Conservation (phyloP, 768 basidiomycete species). For the Boletus speciosus region DNA sequence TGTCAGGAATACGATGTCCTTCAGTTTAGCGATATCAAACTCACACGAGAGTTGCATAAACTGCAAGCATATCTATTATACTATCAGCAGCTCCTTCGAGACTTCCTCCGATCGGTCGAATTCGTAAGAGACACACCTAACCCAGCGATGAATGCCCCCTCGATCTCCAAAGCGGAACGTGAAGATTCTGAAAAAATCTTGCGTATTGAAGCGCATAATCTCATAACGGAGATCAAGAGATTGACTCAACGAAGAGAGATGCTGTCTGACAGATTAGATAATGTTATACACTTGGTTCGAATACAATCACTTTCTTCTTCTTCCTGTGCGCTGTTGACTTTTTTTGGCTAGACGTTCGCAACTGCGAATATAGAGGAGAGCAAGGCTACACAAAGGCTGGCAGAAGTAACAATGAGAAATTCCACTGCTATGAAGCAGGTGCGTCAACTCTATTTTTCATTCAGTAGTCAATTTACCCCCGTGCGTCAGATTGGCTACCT, state of each 20-base stretch:
- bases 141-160: constrained; percentile 39
- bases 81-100: constrained; percentile 50
- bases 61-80: constrained; percentile 54
- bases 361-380: constrained; percentile 52
- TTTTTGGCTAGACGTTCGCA: constrained; percentile 45
- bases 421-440: constrained; percentile 22
- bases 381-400: constrained; percentile 4
- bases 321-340: neutral
- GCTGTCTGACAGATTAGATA: constrained; percentile 21
- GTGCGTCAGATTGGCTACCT: constrained; percentile 46
- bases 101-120: constrained; percentile 48
- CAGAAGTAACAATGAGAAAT: constrained; percentile 1
- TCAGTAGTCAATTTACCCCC: neutral
- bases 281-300: constrained; percentile 26
- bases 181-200: constrained; percentile 27
- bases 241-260: constrained; percentile 33
- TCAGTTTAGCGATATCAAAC: constrained; percentile 39
- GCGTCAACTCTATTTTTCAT: neutral
- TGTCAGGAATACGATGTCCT: constrained; percentile 46
- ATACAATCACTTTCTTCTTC: neutral
- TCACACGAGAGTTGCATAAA: constrained; percentile 52
- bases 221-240: constrained; percentile 48
- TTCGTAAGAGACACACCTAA: constrained; percentile 51
- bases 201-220: constrained; percentile 41
- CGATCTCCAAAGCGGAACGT: constrained; percentile 15